phyloP scores from a whole-genome alignment of 495 filamentous ascomycete species.

The Penicillium psychrofluorescens region DNA sequence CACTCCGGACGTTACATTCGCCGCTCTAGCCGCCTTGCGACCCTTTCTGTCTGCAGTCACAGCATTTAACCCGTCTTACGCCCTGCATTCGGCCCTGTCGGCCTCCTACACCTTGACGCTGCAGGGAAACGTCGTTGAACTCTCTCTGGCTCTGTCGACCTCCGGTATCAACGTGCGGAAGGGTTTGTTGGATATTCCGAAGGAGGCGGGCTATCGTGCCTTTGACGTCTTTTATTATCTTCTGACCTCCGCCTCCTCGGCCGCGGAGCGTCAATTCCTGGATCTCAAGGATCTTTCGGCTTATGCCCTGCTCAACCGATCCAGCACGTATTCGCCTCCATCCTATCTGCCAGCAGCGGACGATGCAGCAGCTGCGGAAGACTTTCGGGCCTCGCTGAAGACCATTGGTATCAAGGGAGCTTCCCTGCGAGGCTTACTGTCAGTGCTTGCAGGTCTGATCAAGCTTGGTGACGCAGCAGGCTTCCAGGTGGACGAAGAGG shows the following conservation, averaged over 20 bases:
- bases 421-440: slow-evolving; percentile 70
- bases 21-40: slow-evolving; percentile 67
- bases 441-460: slow-evolving; percentile 74
- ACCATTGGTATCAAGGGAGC: slow-evolving; percentile 88
- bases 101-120: slow-evolving; percentile 77
- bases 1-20: slow-evolving; percentile 65
- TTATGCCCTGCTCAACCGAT: slow-evolving; percentile 73
- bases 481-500: slow-evolving; percentile 78
- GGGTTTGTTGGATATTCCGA: slow-evolving; percentile 75
- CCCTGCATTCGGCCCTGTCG: slow-evolving; percentile 73
- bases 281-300: slow-evolving; percentile 69
- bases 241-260: slow-evolving; percentile 79
- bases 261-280: slow-evolving; percentile 87
- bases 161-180: slow-evolving; percentile 79
- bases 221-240: slow-evolving; percentile 99
- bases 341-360: slow-evolving; percentile 89
- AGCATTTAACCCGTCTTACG: slow-evolving; percentile 78
- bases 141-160: slow-evolving; percentile 71
- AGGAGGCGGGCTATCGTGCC: slow-evolving; percentile 77
- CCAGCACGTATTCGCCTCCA: slow-evolving; percentile 80
- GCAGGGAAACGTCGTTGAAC: slow-evolving; percentile 66
- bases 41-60: slow-evolving; percentile 85
- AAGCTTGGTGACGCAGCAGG: slow-evolving; percentile 88
- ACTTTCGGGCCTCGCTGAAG: slow-evolving; percentile 77
- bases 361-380: slow-evolving; percentile 87